Base-by-base conservation (phyloP, 805 yeast species). In the Candida sonorensis region DNA sequence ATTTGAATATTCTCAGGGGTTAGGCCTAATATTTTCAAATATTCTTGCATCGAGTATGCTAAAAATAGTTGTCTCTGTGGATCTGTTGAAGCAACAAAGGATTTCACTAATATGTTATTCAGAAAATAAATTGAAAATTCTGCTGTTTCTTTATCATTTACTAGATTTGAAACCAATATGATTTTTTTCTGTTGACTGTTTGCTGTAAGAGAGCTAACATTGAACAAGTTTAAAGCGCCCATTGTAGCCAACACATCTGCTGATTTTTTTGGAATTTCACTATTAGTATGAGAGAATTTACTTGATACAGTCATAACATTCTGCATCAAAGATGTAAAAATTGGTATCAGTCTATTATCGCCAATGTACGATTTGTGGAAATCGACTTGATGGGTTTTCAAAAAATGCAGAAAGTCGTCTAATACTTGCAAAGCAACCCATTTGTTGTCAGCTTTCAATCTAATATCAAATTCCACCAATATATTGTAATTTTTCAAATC, bases 31-130 rank as follows among this genome's bases (percentile, higher is more conserved):
- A 75, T 68, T 41, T 76, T 76, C 31, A 92, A 58, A 30, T 80
- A 77, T 41, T 86, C 92, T 53, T 92, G 99, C 73, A 92, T 84
- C 0, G 90, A 81, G 54, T 74, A 81, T 0, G 96, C 95, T 22
- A 87, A 67, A 49, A 81, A 83, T 36, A 83, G 66, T 53, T 92
- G 98, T 30, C 76, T 74, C 15, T 75, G 72, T 0, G 97, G 95
- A 49, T 87, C 87, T 21, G 81, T 82, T 2, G 96, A 81, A 0
- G 95, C 87, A 76, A 94, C 80, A 55, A 87, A 88, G 1, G 86
- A 75, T 21, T 84, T 86, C 7, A 88, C 81, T n/a, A 92, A 64
- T 37, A 75, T 66, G 34, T 72, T 68, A 38, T 83, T 79, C 21
- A 88, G 62, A 30, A 88, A 74, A 44, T 69, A 66, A 4, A 73